Percentiles rank a stretch among this genome's conserved stretches.
Evolutionary conservation across 108 stramenopile species (phyloP).

Genomic region (Bacterosira constricta): DNA sequence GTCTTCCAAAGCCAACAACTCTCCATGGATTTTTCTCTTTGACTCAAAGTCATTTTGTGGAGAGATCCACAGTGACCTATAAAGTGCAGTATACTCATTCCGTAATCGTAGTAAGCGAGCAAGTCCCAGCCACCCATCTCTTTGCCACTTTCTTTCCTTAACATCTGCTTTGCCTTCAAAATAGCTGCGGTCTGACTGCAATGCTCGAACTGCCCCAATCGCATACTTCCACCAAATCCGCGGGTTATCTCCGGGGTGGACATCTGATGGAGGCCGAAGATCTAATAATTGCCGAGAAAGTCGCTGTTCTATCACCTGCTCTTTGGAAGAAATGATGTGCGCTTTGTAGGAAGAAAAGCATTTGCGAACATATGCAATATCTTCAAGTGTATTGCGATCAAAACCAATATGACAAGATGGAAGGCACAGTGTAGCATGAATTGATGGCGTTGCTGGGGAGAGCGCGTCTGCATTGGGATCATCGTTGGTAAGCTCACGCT

Average conservation of each 20-base stretch:
- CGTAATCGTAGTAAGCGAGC: constrained; percentile 44
- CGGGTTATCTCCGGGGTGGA: constrained; percentile 39
- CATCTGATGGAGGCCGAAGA: constrained; percentile 41
- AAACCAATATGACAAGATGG: constrained; percentile 61
- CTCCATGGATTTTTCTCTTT: constrained; percentile 20
- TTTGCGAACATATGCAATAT: constrained; percentile 71
- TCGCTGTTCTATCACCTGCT: constrained; percentile 24
- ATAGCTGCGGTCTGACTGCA: constrained; percentile 9
- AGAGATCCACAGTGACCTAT: constrained; percentile 22
- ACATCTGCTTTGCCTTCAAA: background rate
- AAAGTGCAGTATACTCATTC: constrained; percentile 48
- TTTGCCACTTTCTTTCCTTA: constrained; percentile 3
- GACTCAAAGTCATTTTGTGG: background rate
- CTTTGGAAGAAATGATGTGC: constrained; percentile 26
- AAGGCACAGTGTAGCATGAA: constrained; percentile 27
- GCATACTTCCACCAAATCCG: constrained; percentile 72
- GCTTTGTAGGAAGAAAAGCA: constrained; percentile 58
- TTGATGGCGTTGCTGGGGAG: constrained; percentile 16
- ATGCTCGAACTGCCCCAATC: constrained; percentile 47
- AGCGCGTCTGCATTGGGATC: constrained; percentile 7
- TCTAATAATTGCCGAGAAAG: constrained; percentile 1
- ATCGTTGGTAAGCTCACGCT: background rate
- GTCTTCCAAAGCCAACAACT: constrained; percentile 60
- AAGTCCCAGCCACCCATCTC: constrained; percentile 61
- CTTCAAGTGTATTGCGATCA: constrained; percentile 61